A percentile compares a stretch with the other conserved stretches of the same genome.
Evolutionary conservation across 1,139 yeast species (phyloP).

Genomic region (Yamadazyma aaseri): DNA sequence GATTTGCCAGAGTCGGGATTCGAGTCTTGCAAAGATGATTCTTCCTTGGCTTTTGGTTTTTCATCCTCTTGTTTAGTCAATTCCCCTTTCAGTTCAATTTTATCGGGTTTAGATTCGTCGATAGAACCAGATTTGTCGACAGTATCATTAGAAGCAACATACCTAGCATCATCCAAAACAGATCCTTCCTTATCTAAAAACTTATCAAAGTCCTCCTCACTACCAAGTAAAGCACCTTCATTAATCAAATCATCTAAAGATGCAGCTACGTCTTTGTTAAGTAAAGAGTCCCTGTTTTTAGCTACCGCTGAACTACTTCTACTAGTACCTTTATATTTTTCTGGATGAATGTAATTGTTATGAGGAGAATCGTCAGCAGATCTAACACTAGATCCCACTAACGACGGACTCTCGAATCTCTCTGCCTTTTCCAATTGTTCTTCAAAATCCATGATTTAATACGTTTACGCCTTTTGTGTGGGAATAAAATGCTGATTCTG

Average conservation of each 20-base stretch:
- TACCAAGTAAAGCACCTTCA: constrained; percentile 61
- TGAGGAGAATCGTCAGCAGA: constrained; percentile 51
- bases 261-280: constrained; percentile 32
- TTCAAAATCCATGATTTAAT: constrained; percentile 50
- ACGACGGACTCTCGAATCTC: constrained; percentile 49
- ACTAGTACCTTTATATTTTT: constrained; percentile 26
- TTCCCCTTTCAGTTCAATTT: constrained; percentile 7
- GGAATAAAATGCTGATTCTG: background rate
- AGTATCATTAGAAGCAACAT: constrained; percentile 7
- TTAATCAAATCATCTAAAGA: constrained; percentile 55
- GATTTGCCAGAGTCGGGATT: background rate
- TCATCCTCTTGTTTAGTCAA: background rate
- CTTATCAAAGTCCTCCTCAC: constrained; percentile 54
- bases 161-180: constrained; percentile 46
- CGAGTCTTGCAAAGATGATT: constrained; percentile 3
- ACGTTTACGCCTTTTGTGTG: background rate
- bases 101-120: constrained; percentile 7
- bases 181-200: constrained; percentile 54
- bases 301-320: constrained; percentile 13
- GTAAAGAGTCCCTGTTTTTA: constrained; percentile 9
- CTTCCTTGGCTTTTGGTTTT: too few species aligned
- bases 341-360: constrained; percentile 49
- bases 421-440: constrained; percentile 54
- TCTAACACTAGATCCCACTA: constrained; percentile 55
- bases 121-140: background rate